Conservation (phyloP, 2,329 filamentous ascomycete genomes). For the Celoporthe dispersa region DNA sequence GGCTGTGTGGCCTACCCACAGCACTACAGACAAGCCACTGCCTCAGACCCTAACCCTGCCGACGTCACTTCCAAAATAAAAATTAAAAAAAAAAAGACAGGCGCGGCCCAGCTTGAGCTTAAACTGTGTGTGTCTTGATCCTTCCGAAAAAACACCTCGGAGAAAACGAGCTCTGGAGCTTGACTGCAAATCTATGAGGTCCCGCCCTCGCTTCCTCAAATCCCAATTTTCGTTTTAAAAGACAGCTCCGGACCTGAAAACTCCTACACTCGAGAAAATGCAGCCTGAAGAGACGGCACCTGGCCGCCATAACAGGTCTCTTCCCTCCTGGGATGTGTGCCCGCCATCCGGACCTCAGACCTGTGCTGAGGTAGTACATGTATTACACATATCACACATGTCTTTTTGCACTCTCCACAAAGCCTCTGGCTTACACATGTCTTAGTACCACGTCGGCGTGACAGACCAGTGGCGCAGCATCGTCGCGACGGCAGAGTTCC, state of each 20-base stretch:
- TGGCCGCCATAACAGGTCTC: neutral
- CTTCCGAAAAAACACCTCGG: neutral
- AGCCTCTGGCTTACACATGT: too few species aligned
- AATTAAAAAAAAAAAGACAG: too few species aligned
- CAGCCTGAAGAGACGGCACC: neutral
- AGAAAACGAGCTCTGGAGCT: neutral
- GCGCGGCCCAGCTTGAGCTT: neutral
- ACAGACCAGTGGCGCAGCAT: conserved; percentile 72
- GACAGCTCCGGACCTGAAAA: neutral
- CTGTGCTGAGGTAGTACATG: neutral
- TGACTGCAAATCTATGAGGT: neutral
- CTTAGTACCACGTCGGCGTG: conserved; percentile 60
- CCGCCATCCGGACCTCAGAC: neutral
- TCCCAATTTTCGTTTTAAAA: neutral
- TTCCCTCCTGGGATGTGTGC: neutral
- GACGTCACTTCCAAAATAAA: conserved; percentile 15
- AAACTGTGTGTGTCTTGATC: neutral
- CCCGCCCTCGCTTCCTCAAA: neutral
- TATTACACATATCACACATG: neutral
- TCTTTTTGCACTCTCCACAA: neutral
- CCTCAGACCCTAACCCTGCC: conserved; percentile 19
- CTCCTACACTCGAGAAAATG: neutral
- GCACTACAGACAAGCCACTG: neutral
- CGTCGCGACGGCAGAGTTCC: conserved; percentile 65
- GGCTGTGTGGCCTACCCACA: neutral